Evolutionary conservation across 352 stramenopile genomes (phyloP).

Genomic region (Elongisporangium anandrum): DNA sequence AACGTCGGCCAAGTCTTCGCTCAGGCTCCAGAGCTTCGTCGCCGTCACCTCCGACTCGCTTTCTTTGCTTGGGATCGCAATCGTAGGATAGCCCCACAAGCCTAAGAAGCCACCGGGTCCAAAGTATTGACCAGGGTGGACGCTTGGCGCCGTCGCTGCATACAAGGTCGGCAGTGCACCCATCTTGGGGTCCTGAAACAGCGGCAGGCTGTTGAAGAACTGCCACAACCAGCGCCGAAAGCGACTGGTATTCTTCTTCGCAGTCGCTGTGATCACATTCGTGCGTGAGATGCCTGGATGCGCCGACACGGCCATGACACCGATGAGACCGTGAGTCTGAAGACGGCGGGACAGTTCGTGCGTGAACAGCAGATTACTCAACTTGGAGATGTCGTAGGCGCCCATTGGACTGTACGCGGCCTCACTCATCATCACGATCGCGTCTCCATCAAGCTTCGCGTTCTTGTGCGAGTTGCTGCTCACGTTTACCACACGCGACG

Average conservation of each 20-base stretch:
- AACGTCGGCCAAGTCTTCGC: slow-evolving; percentile 26
- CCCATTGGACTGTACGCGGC: slow-evolving; percentile 21
- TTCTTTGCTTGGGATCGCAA: slow-evolving; percentile 23
- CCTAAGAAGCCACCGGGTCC: slow-evolving; percentile 34
- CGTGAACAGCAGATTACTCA: slow-evolving; percentile 45
- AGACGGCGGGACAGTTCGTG: slow-evolving; percentile 41
- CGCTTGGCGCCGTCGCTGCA: slow-evolving; percentile 30
- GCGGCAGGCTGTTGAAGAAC: slow-evolving; percentile 8
- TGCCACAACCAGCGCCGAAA: neutral
- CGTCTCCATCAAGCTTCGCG: slow-evolving; percentile 8
- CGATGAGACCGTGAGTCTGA: slow-evolving; percentile 10
- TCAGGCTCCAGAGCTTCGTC: slow-evolving; percentile 36
- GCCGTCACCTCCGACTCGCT: slow-evolving; percentile 21
- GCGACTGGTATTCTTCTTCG: neutral
- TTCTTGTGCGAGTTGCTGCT: slow-evolving; percentile 36
- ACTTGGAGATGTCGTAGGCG: slow-evolving; percentile 43
- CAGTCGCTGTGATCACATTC: neutral
- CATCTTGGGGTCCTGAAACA: slow-evolving; percentile 39
- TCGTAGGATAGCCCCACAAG: slow-evolving; percentile 24
- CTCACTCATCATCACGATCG: slow-evolving; percentile 17
- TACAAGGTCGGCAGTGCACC: slow-evolving; percentile 51
- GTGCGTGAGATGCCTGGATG: slow-evolving; percentile 35
- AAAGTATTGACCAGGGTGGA: slow-evolving; percentile 46
- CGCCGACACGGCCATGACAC: slow-evolving; percentile 31
- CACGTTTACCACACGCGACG: slow-evolving; percentile 37